Base-by-base conservation (phyloP, 345 rosid genomes). In the Eucalyptus victrix region DNA sequence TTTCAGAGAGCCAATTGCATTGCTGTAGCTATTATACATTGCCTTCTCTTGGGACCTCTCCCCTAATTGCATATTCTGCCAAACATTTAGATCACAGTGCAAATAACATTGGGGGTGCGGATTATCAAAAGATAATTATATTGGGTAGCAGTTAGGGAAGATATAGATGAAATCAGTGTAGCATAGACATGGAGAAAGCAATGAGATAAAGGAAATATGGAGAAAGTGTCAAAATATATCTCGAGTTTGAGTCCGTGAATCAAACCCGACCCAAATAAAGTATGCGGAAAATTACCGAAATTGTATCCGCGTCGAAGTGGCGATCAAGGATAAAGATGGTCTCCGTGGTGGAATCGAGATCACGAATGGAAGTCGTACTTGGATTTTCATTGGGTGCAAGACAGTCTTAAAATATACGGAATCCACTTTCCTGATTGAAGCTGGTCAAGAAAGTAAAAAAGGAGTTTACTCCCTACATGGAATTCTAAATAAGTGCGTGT, bases 191-290 rank as follows among this genome's bases (percentile, higher is more conserved):
- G 34, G 34, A 62, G 37, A 62, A 62, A 62, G 72, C 9, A 30
- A 62, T 18, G 7, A 62, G 3, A 62, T 30, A 30, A 62, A 30
- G 34, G 3, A 62, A 62, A 30, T 62, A 2, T 2, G 0, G 19
- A 62, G 5, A 14, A 62, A 30, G 32, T 26, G 9, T 62, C 4
- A 14, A 30, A 67, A 67, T 67, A 67, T 32, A 23, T 67, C 21
- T 67, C 12, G 0, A 67, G 3, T 67, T 67, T 67, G 23, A 67
- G 40, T 17, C 2, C 6, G 1, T 16, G 21, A 32, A 67, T 67
- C 32, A 16, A 15, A 32, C 1, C 10, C 1, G 0, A 17, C 5
- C 40, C 1, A 0, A 32, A 32, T 16, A 13, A 67, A 67, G 11
- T 32, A 67, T 32, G 1, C 3, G 0, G 23, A 16, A 32, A 67